Evolutionary conservation across 192 early-diverging fungal genomes (phyloP).

Genomic region (Coemansia sp.): DNA sequence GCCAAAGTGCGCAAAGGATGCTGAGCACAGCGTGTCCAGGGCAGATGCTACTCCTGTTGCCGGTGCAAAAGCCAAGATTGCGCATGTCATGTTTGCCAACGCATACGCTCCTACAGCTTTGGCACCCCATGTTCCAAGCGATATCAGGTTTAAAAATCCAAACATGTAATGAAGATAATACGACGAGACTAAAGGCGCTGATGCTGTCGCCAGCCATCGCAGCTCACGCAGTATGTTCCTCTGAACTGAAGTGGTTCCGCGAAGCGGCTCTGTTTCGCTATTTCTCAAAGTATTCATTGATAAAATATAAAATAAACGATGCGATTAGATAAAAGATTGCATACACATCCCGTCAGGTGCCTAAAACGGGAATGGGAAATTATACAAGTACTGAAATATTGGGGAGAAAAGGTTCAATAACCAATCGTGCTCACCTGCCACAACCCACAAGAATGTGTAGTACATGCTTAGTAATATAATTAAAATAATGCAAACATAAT

Average conservation of each 20-base stretch:
- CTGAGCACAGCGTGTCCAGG: slow-evolving; percentile 72
- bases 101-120: slow-evolving; percentile 66
- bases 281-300: neutral
- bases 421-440: no score
- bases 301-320: neutral
- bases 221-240: slow-evolving; percentile 21
- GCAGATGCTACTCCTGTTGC: slow-evolving; percentile 71
- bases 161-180: slow-evolving; percentile 69
- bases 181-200: slow-evolving; percentile 58
- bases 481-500: neutral
- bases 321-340: neutral
- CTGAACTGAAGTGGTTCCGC: neutral
- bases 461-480: no score
- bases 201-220: slow-evolving; percentile 30
- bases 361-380: no score
- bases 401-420: no score
- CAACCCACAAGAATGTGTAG: no score
- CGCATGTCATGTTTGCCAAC: slow-evolving; percentile 68
- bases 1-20: slow-evolving; percentile 65
- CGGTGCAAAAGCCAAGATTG: slow-evolving; percentile 69
- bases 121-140: slow-evolving; percentile 62
- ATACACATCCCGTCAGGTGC: neutral
- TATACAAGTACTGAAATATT: no score
- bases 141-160: slow-evolving; percentile 63
- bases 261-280: slow-evolving; percentile 24